Evolutionary conservation across 208 protist species (phyloP), one percentile per base, ranked within the genome.

Genomic region (Naegleria fowleri): DNA sequence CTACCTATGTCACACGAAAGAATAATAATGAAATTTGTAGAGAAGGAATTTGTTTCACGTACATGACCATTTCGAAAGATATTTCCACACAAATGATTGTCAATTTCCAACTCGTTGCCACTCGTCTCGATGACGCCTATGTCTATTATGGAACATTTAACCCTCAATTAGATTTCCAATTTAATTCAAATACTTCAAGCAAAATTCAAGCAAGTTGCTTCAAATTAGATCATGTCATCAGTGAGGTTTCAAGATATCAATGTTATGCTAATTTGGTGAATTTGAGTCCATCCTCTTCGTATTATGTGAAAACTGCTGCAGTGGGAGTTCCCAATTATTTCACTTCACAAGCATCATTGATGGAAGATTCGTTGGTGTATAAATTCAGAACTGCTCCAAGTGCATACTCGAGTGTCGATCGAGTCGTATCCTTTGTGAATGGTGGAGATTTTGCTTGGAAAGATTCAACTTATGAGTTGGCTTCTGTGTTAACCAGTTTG

Each of bases 331-430:
- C 43, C 1, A 52, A 41, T 16, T 33, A 51, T 51, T 51, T 3
- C 22, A 22, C 55, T 67, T 15, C 55, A 4, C 11, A 19, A 16
- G 6, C 11, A 48, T 19, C 15, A 13, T 51, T 16, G 7, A 22
- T 51, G 11, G 19, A 41, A 19, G 22, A 41, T 25, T 3, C 16
- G 0, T 19, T 16, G 6, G 41, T 52, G 15, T 87, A 51, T 15
- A 87, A 87, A 39, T 87, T 87, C 43, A 87, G 40, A 51, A 87
- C 83, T 52, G 83, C 83, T 36, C 83, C 83, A 5, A 87, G 29
- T 40, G 33, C 15, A 33, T 19, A 5, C 83, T 79, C 16, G 19
- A 36, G 5, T 51, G 0, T 5, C 0, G 15, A 40, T 25, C 11
- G 55, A 67, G 55, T n/a, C 58, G 19, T 88, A 19, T 48, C 39